phyloP scores from a whole-genome alignment of 805 yeast genomes.

The Suhomyces canberraensis region DNA sequence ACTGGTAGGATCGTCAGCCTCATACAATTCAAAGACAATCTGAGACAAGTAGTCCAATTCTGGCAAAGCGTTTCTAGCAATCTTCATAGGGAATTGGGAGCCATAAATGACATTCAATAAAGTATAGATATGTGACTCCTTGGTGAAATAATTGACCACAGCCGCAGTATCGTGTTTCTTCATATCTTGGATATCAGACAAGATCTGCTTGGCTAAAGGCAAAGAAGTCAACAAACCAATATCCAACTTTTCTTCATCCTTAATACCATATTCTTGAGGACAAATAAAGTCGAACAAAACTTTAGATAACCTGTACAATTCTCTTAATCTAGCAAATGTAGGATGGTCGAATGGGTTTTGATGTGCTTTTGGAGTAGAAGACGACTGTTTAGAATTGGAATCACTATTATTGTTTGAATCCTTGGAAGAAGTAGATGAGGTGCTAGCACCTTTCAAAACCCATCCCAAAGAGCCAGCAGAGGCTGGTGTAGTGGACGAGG shows the following conservation, averaged over 20 bases:
- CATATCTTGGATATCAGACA: conserved; percentile 77
- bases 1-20: conserved; percentile 59
- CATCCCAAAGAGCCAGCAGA: conserved; percentile 72
- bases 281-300: conserved; percentile 95
- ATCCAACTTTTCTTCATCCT: conserved; percentile 90
- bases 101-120: conserved; percentile 86
- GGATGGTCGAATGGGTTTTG: conserved; percentile 68
- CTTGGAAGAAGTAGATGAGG: conserved; percentile 12
- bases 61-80: conserved; percentile 92
- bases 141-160: conserved; percentile 87
- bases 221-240: conserved; percentile 92
- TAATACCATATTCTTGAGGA: conserved; percentile 98
- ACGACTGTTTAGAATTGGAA: conserved; percentile 13
- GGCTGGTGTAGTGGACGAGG: conserved; percentile 21
- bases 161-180: conserved; percentile 78
- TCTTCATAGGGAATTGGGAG: conserved; percentile 90
- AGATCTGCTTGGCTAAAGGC: conserved; percentile 86
- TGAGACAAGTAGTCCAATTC: conserved; percentile 95
- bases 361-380: conserved; percentile 12
- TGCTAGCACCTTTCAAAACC: conserved; percentile 53
- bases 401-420: conserved; percentile 18
- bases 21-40: conserved; percentile 89
- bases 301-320: conserved; percentile 83
- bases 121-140: conserved; percentile 96
- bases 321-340: conserved; percentile 76